Evolutionary conservation across 1,139 yeast genomes (phyloP).

Genomic region (Pichia sp.): DNA sequence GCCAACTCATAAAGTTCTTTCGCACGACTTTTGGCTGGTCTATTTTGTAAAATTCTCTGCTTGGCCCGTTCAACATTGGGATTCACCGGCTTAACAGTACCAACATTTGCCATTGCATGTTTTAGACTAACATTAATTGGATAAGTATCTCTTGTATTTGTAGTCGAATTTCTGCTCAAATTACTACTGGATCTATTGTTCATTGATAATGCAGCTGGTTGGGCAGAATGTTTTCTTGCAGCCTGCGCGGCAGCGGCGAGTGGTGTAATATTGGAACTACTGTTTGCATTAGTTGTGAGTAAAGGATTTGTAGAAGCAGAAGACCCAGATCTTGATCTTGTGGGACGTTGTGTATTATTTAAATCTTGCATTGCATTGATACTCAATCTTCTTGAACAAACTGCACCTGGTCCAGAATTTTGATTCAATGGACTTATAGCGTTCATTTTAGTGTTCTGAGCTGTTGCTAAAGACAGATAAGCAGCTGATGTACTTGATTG

Average conservation of each 20-base stretch:
- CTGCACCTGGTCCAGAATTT: neutral
- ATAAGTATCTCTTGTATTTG: slow-evolving; percentile 1
- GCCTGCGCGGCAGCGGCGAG: slow-evolving; percentile 26
- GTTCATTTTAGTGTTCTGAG: slow-evolving; percentile 68
- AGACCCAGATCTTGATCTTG: slow-evolving; percentile 13
- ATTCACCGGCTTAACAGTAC: slow-evolving; percentile 12
- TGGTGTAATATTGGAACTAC: slow-evolving; percentile 9
- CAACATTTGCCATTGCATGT: neutral
- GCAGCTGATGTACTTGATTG: slow-evolving; percentile 36
- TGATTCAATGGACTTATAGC: slow-evolving; percentile 43
- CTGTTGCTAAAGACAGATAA: slow-evolving; percentile 62
- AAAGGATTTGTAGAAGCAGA: slow-evolving; percentile 2
- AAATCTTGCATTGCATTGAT: slow-evolving; percentile 9
- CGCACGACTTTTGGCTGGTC: slow-evolving; percentile 31
- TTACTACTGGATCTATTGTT: neutral
- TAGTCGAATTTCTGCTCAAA: neutral
- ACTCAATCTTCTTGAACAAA: slow-evolving; percentile 7
- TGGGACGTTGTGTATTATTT: neutral
- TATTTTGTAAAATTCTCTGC: slow-evolving; percentile 13
- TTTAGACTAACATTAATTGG: neutral
- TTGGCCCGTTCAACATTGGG: slow-evolving; percentile 18
- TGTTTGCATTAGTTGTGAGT: neutral
- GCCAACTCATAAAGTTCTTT: slow-evolving; percentile 40
- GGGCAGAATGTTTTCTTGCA: slow-evolving; percentile 20
- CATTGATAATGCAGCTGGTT: slow-evolving; percentile 1